A percentile compares a stretch with the other conserved stretches of the same genome.
phyloP scores from a whole-genome alignment of 768 basidiomycete species.

The Kwoniella dejecticola region DNA sequence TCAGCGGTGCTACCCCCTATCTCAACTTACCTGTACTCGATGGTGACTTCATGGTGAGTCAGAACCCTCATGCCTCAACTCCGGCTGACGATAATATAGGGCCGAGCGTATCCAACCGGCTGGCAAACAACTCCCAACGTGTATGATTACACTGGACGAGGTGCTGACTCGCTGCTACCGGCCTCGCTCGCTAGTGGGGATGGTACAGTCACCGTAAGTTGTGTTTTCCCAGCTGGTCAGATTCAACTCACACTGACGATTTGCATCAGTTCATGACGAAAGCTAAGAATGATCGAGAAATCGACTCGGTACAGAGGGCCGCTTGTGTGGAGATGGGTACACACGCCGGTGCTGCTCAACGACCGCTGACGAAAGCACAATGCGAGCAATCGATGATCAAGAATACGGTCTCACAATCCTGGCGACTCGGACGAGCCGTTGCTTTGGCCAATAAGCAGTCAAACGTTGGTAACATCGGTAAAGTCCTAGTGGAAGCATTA shows the following conservation, averaged over 20 bases:
- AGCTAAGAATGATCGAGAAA: slow-evolving; percentile 58
- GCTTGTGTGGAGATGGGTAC: slow-evolving; percentile 61
- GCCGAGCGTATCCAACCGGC: slow-evolving; percentile 53
- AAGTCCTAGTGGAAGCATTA: slow-evolving; percentile 57
- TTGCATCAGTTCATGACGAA: slow-evolving; percentile 56
- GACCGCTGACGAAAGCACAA: slow-evolving; percentile 58
- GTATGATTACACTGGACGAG: slow-evolving; percentile 22
- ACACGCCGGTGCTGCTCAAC: slow-evolving; percentile 59
- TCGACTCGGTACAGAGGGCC: slow-evolving; percentile 60
- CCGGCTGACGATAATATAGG: slow-evolving; percentile 3
- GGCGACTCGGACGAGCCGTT: slow-evolving; percentile 67
- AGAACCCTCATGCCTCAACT: background rate
- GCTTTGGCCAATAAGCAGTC: slow-evolving; percentile 29
- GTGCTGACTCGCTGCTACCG: slow-evolving; percentile 50
- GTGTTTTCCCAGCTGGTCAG: background rate
- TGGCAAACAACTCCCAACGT: slow-evolving; percentile 48
- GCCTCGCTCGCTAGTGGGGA: slow-evolving; percentile 57
- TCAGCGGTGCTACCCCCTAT: slow-evolving; percentile 28
- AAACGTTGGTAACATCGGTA: slow-evolving; percentile 28
- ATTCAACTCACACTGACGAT: background rate
- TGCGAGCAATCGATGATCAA: slow-evolving; percentile 58
- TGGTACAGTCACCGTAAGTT: slow-evolving; percentile 54
- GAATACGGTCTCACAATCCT: slow-evolving; percentile 65
- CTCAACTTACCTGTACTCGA: slow-evolving; percentile 43
- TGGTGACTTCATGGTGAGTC: slow-evolving; percentile 42